A percentile compares a stretch with the other conserved stretches of the same genome.
phyloP scores from a whole-genome alignment of 345 rosid genomes.

The Linum trigynum region DNA sequence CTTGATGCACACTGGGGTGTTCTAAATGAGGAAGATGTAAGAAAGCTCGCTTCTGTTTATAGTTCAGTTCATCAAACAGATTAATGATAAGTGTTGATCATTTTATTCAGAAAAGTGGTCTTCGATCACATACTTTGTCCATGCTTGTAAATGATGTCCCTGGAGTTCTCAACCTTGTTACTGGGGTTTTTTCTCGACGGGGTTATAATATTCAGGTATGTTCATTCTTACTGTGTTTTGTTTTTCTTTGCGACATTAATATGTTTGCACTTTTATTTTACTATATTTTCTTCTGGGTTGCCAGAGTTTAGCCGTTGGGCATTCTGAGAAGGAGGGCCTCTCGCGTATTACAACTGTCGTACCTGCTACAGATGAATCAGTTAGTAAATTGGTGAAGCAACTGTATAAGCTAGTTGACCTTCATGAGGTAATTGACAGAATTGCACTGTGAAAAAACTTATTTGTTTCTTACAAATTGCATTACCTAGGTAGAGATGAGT shows the following conservation, averaged over 20 bases:
- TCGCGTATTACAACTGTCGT: slow-evolving; percentile 64
- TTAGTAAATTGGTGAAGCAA: slow-evolving; percentile 56
- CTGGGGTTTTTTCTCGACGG: slow-evolving; percentile 77
- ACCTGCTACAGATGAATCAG: slow-evolving; percentile 59
- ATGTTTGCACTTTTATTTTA: slow-evolving; percentile 3
- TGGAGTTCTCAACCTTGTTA: slow-evolving; percentile 78
- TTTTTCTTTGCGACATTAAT: slow-evolving; percentile 1
- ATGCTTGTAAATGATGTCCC: slow-evolving; percentile 69
- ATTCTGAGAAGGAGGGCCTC: slow-evolving; percentile 47
- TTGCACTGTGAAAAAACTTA: neutral
- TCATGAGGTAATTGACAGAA: slow-evolving; percentile 41
- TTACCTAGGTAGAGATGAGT: too few relatives aligned
- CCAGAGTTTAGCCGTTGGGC: slow-evolving; percentile 71
- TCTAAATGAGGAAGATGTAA: slow-evolving; percentile 82
- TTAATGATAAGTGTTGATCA: neutral
- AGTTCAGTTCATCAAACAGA: neutral
- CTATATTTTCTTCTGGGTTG: slow-evolving; percentile 5
- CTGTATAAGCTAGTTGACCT: slow-evolving; percentile 46
- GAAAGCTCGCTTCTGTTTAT: slow-evolving; percentile 16
- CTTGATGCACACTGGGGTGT: slow-evolving; percentile 98
- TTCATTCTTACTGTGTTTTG: neutral
- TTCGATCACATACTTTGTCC: slow-evolving; percentile 73
- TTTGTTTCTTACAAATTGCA: too few relatives aligned
- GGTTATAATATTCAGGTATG: slow-evolving; percentile 85
- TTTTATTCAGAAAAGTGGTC: slow-evolving; percentile 54